Percentiles rank a stretch among this genome's conserved stretches.
phyloP scores from a whole-genome alignment of 192 early-diverging fungal species.

The Entomortierella parvispora region DNA sequence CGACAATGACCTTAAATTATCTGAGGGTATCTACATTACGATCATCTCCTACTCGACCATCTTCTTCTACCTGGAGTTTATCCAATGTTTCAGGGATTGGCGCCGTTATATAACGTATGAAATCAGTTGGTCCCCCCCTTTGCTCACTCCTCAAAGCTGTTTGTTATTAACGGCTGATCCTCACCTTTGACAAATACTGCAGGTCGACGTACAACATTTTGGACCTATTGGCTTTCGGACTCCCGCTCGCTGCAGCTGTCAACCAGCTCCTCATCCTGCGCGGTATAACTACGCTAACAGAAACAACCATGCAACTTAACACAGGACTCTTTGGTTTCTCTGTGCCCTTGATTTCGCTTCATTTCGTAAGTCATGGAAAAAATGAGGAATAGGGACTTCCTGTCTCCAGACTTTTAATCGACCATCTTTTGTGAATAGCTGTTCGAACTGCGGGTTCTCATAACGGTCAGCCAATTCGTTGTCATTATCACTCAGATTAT shows the following conservation, averaged over 20 bases:
- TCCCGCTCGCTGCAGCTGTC: slow-evolving; percentile 7
- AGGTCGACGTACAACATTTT: slow-evolving; percentile 9
- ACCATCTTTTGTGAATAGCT: slow-evolving; percentile 11
- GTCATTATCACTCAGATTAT: slow-evolving; percentile 9
- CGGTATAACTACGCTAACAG: neutral
- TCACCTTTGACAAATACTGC: neutral
- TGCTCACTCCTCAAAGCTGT: neutral
- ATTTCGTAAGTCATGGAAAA: slow-evolving; percentile 3
- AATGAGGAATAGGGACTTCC: neutral
- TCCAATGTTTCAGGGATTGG: slow-evolving; percentile 1
- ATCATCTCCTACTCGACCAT: neutral
- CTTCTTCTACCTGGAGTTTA: slow-evolving; percentile 5
- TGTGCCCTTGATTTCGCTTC: slow-evolving; percentile 4
- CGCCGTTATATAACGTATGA: neutral
- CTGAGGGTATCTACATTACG: neutral
- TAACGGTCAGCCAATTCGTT: slow-evolving; percentile 15
- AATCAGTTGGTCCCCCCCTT: neutral
- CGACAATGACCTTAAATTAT: neutral
- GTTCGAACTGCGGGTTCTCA: slow-evolving; percentile 16
- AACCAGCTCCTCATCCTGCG: slow-evolving; percentile 4
- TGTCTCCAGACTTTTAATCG: neutral
- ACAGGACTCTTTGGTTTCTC: slow-evolving; percentile 6
- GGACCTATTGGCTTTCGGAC: neutral
- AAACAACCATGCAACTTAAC: neutral
- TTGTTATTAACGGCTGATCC: neutral